phyloP scores from a whole-genome alignment of 2,329 filamentous ascomycete species.

The Cladosporium sphaerospermum region DNA sequence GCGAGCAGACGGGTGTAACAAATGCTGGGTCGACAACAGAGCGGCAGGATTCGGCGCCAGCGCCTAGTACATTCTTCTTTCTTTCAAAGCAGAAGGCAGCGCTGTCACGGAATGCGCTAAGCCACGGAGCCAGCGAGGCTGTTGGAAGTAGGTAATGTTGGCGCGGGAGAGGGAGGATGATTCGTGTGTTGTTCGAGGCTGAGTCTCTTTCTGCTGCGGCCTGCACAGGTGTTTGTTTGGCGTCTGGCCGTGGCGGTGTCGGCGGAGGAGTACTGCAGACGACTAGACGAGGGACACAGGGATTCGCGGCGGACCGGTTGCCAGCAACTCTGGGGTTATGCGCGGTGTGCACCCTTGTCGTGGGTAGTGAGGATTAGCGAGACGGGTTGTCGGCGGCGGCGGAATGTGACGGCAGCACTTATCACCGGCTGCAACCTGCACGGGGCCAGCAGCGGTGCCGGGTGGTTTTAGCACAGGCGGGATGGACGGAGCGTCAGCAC shows the following conservation, averaged over 20 bases:
- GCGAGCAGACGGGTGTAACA: too few relatives aligned
- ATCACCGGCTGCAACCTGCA: background rate
- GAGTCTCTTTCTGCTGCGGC: background rate
- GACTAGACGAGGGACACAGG: background rate
- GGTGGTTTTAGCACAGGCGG: too few relatives aligned
- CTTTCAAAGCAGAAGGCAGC: too few relatives aligned
- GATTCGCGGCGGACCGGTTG: conserved; percentile 1
- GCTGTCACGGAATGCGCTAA: background rate
- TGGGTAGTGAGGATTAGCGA: background rate
- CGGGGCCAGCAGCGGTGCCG: too few relatives aligned
- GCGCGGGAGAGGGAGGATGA: background rate
- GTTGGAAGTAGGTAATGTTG: background rate
- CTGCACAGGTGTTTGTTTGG: background rate
- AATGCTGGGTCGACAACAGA: background rate
- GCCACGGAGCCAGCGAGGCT: conserved; percentile 3
- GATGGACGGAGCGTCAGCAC: too few relatives aligned
- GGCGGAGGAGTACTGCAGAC: background rate
- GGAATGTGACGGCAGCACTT: conserved; percentile 8
- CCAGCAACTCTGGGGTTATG: conserved; percentile 4
- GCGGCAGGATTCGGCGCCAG: conserved; percentile 4
- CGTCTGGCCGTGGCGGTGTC: background rate
- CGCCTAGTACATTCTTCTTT: background rate
- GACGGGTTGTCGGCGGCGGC: background rate
- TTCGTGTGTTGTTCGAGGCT: background rate
- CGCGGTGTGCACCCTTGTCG: conserved; percentile 1